Evolutionary conservation across 2,329 filamentous ascomycete species (phyloP).

Genomic region (Hypoxylon sp.): DNA sequence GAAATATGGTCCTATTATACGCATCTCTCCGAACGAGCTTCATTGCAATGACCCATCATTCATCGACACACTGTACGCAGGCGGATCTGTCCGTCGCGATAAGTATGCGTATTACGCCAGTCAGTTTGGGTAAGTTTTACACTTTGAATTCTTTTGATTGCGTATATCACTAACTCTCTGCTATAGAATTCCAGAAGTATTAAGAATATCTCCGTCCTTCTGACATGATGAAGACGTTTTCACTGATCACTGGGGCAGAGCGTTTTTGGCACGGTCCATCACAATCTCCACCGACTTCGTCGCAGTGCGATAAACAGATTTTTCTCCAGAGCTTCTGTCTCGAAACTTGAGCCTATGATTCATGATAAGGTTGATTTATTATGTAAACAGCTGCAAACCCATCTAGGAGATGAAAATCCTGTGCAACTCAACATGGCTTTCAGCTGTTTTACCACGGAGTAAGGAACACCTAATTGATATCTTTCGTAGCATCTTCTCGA

Average conservation of each 20-base stretch:
- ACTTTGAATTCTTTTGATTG: neutral
- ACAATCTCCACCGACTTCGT: conserved; percentile 55
- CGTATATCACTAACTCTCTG: neutral
- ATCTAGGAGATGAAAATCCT: conserved; percentile 9
- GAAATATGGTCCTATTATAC: conserved; percentile 52
- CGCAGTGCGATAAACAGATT: conserved; percentile 53
- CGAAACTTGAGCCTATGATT: conserved; percentile 38
- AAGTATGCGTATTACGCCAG: conserved; percentile 43
- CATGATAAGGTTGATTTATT: conserved; percentile 38
- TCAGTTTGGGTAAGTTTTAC: conserved; percentile 38
- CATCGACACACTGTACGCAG: conserved; percentile 56
- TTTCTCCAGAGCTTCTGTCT: conserved; percentile 55
- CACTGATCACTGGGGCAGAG: conserved; percentile 13
- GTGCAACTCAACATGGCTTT: conserved; percentile 24
- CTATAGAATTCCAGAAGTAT: conserved; percentile 9
- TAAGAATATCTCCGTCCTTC: neutral
- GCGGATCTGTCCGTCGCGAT: conserved; percentile 44
- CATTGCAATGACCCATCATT: conserved; percentile 57
- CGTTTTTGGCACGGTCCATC: conserved; percentile 43
- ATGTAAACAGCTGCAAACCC: conserved; percentile 23
- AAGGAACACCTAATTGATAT: neutral
- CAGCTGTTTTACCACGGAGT: conserved; percentile 23
- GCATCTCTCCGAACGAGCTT: conserved; percentile 58
- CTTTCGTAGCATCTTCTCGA: no score
- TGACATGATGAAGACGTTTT: neutral